These are phyloP conservation scores for Daldinia caldariorum DNA, from an alignment of 495 filamentous ascomycete genomes.

Conservation along the genomic window DNA sequence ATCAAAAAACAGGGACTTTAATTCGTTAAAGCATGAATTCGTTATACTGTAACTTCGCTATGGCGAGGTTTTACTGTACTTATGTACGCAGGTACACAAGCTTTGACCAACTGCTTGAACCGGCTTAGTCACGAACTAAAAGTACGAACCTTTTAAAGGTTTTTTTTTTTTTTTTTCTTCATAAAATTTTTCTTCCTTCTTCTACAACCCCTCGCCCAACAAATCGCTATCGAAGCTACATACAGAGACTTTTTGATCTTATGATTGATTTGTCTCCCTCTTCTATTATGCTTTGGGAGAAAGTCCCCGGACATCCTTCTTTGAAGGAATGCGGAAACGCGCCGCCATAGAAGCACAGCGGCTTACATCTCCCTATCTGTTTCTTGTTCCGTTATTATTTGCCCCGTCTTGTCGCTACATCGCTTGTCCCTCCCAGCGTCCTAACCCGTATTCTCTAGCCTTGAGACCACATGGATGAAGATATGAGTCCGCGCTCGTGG, in stretches of 20 bases:
- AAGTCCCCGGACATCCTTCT: slow-evolving; percentile 98
- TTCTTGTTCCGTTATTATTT: slow-evolving; percentile 64
- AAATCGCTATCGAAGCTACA: slow-evolving; percentile 99
- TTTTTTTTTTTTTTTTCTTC: slow-evolving; percentile 25
- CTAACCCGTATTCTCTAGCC: slow-evolving; percentile 40
- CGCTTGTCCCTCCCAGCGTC: slow-evolving; percentile 30
- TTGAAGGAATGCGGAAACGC: slow-evolving; percentile 85
- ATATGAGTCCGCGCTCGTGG: slow-evolving; percentile 82
- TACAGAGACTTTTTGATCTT: slow-evolving; percentile 71
- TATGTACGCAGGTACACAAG: background rate
- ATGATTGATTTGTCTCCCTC: slow-evolving; percentile 49
- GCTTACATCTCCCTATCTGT: slow-evolving; percentile 66
- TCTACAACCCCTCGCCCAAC: slow-evolving; percentile 88
- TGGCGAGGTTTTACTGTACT: background rate
- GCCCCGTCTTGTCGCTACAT: slow-evolving; percentile 56
- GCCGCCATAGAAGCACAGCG: slow-evolving; percentile 98
- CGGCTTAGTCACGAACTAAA: background rate
- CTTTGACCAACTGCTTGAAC: background rate
- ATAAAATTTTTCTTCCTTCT: slow-evolving; percentile 53
- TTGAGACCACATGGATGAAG: slow-evolving; percentile 75
- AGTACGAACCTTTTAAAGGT: background rate
- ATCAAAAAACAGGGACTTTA: too few species aligned
- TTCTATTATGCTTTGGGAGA: slow-evolving; percentile 88
- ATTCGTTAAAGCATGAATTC: background rate
- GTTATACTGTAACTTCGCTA: too few species aligned